Percentiles rank a stretch among this genome's conserved stretches.
These are phyloP conservation scores for Anthoceros angustus DNA, from an alignment of 225 moss, liverwort and hornwort genomes.

Conservation along the genomic window DNA sequence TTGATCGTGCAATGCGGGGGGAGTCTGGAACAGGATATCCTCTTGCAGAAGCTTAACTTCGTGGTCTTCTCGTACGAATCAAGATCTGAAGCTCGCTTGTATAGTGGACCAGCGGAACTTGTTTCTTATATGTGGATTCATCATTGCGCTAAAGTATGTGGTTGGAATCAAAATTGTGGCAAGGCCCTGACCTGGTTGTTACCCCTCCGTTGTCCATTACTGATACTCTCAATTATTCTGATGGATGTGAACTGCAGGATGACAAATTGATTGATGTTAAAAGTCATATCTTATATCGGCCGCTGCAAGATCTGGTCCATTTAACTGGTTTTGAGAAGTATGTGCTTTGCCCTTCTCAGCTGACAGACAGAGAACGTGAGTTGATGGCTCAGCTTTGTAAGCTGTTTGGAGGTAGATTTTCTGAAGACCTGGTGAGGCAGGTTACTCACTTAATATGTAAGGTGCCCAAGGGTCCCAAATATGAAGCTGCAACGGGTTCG, in stretches of 20 bases:
- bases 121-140: slow-evolving; percentile 1
- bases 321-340: background rate
- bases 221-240: too few relatives aligned
- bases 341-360: background rate
- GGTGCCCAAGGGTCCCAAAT: background rate
- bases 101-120: background rate
- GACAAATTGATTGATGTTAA: background rate
- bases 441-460: background rate
- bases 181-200: too few relatives aligned
- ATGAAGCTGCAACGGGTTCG: background rate
- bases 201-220: too few relatives aligned
- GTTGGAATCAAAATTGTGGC: too few relatives aligned
- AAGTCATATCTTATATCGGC: background rate
- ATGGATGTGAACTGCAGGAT: background rate
- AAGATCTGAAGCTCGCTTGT: background rate
- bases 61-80: background rate
- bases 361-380: background rate
- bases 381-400: background rate
- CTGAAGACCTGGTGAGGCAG: background rate
- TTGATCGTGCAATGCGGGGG: background rate
- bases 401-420: background rate
- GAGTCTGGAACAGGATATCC: background rate
- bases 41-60: background rate
- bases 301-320: background rate
- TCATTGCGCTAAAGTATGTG: background rate